These are phyloP conservation scores for Pseudogymnoascus sp. DNA, from an alignment of 2,329 filamentous ascomycete genomes.

Conservation along the genomic window DNA sequence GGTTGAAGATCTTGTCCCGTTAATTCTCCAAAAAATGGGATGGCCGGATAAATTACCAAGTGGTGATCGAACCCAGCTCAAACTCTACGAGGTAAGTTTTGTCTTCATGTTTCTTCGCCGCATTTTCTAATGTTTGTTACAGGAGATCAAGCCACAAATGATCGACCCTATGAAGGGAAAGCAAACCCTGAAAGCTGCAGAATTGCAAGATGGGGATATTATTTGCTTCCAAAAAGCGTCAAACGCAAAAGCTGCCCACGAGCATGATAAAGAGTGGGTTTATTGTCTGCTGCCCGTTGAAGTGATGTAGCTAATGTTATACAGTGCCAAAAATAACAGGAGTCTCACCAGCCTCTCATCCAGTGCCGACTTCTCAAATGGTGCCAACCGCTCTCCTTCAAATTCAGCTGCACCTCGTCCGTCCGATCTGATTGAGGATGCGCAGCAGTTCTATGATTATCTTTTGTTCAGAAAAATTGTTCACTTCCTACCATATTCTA, in stretches of 20 bases:
- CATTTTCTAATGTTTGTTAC: slow-evolving; percentile 18
- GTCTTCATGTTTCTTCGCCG: neutral
- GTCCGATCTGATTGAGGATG: slow-evolving; percentile 56
- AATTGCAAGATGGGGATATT: slow-evolving; percentile 95
- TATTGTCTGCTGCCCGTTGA: slow-evolving; percentile 22
- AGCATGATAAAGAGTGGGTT: slow-evolving; percentile 20
- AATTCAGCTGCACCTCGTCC: neutral
- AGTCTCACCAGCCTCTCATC: neutral
- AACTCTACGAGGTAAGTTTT: slow-evolving; percentile 64
- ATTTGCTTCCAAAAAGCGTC: slow-evolving; percentile 76
- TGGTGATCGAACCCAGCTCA: slow-evolving; percentile 51
- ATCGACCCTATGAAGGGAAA: slow-evolving; percentile 92
- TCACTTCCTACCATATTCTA: slow-evolving; percentile 63
- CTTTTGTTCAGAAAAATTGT: slow-evolving; percentile 76
- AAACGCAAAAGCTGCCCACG: slow-evolving; percentile 35
- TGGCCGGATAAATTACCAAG: slow-evolving; percentile 69
- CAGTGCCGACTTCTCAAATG: neutral
- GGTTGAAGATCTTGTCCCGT: slow-evolving; percentile 71
- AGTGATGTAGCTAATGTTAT: slow-evolving; percentile 39
- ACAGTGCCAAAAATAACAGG: neutral
- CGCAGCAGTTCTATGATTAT: slow-evolving; percentile 87
- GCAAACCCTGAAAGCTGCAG: slow-evolving; percentile 78
- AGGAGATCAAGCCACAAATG: slow-evolving; percentile 96
- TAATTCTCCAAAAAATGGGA: slow-evolving; percentile 74
- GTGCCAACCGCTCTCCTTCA: neutral